Conservation (phyloP, 108 stramenopile genomes). For the Discostella pseudostelligera region DNA sequence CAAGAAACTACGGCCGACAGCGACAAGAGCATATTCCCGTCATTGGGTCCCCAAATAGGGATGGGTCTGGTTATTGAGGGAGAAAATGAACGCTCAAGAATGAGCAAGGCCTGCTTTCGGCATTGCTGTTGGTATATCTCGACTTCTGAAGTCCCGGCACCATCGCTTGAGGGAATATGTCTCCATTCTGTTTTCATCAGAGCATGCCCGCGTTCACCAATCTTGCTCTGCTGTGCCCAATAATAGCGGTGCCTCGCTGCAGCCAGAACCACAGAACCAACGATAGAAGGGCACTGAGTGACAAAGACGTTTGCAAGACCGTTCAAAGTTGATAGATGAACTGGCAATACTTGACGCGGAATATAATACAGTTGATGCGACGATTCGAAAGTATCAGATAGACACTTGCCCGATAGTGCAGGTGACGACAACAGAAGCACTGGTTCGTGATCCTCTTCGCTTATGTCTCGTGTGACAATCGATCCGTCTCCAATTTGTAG, state of each 20-base stretch:
- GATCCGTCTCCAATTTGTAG: background rate
- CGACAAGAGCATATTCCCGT: conserved; percentile 61
- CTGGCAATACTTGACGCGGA: conserved; percentile 18
- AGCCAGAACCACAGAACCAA: conserved; percentile 20
- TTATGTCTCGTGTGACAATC: conserved; percentile 1
- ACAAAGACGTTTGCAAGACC: conserved; percentile 39
- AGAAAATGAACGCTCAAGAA: conserved; percentile 59
- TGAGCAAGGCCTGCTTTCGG: conserved; percentile 39
- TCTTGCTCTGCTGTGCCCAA: conserved; percentile 12
- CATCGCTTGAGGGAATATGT: background rate
- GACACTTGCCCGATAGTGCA: conserved; percentile 27
- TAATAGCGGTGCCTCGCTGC: conserved; percentile 43
- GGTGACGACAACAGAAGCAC: conserved; percentile 37
- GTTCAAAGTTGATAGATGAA: conserved; percentile 43
- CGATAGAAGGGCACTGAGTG: conserved; percentile 22
- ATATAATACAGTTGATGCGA: conserved; percentile 43
- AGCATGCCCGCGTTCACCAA: background rate
- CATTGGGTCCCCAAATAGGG: conserved; percentile 74
- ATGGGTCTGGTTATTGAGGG: conserved; percentile 24
- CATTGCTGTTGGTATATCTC: conserved; percentile 53
- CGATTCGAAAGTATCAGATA: conserved; percentile 18
- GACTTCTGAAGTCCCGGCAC: conserved; percentile 14
- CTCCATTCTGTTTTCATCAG: conserved; percentile 27
- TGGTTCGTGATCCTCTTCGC: conserved; percentile 1
- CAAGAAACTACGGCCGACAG: conserved; percentile 65